Evolutionary conservation across 306 rosid species (phyloP).

Genomic region (Casuarina glauca): DNA sequence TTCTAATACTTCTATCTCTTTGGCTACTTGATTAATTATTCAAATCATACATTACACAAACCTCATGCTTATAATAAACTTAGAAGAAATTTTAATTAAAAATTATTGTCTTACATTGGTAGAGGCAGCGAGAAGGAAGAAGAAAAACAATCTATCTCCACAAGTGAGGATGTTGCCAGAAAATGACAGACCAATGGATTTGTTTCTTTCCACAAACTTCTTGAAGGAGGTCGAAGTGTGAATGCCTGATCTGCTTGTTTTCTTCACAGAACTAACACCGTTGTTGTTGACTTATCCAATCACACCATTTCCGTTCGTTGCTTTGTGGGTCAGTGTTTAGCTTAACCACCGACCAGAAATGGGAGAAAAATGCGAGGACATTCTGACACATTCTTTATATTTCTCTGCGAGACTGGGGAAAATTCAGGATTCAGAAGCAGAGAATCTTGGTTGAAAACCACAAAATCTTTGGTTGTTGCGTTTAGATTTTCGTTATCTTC

Average conservation of each 20-base stretch:
- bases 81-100: too few species aligned
- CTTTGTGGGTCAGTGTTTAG: constrained; percentile 17
- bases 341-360: constrained; percentile 15
- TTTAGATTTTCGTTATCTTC: background rate
- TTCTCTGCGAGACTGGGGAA: background rate
- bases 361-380: background rate
- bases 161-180: too few species aligned
- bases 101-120: too few species aligned
- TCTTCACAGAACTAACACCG: background rate
- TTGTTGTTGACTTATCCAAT: background rate
- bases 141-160: too few species aligned
- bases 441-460: too few species aligned
- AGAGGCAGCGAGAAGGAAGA: too few species aligned
- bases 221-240: background rate
- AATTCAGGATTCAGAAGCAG: background rate
- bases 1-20: too few species aligned
- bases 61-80: too few species aligned
- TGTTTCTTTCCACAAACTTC: background rate
- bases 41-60: too few species aligned
- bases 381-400: background rate
- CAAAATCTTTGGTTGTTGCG: background rate
- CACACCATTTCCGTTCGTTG: background rate
- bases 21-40: too few species aligned
- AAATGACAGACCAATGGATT: too few species aligned
- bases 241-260: background rate